phyloP scores from a whole-genome alignment of 345 rosid species.

The Orychophragmus violaceus region DNA sequence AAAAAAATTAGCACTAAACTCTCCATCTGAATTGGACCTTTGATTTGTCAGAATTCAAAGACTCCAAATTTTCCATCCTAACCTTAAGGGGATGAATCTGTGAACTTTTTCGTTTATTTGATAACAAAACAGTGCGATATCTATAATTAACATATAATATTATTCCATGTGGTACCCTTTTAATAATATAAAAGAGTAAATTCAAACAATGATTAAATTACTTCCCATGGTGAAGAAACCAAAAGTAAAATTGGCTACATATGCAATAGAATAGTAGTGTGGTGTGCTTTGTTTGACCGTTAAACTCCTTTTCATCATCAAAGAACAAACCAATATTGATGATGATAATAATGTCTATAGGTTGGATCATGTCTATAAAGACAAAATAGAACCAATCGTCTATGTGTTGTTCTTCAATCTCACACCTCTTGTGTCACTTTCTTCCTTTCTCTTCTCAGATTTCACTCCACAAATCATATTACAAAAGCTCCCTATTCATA shows the following conservation, averaged over 20 bases:
- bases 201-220: not conserved
- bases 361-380: constrained; percentile 20
- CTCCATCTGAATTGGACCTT: not conserved
- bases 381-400: constrained; percentile 23
- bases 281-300: constrained; percentile 23
- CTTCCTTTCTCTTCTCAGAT: constrained; percentile 8
- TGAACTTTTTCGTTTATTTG: not conserved
- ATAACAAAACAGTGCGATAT: not conserved
- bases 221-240: not conserved
- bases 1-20: too few species aligned
- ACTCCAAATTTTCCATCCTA: not conserved
- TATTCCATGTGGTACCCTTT: not conserved
- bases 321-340: constrained; percentile 4
- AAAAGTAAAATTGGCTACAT: constrained; percentile 19
- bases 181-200: not conserved
- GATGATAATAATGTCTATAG: not conserved
- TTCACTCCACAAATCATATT: not conserved
- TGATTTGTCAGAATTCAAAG: not conserved
- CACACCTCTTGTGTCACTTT: constrained; percentile 27
- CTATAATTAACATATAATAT: not conserved
- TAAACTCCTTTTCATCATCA: not conserved
- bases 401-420: constrained; percentile 5
- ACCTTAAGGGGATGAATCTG: constrained; percentile 9
- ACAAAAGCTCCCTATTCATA: not conserved
- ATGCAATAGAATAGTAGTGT: not conserved